phyloP scores from a whole-genome alignment of 352 stramenopile genomes.

The Globisporangium mamillatum region DNA sequence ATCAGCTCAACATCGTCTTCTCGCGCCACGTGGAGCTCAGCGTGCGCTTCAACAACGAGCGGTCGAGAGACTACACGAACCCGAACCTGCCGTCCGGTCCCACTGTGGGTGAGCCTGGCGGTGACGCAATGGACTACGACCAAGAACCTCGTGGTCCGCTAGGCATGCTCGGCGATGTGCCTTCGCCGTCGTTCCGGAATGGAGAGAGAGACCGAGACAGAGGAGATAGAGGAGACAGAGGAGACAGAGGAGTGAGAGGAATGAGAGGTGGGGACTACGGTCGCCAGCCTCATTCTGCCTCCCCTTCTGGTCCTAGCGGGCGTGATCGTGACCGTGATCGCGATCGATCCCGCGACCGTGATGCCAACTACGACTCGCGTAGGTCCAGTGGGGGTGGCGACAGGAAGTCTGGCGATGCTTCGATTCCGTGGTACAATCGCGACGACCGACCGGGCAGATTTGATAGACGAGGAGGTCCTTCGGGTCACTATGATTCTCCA shows the following conservation, averaged over 20 bases:
- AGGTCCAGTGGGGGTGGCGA: not conserved
- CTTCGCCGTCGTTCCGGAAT: not conserved
- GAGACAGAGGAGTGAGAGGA: too few species aligned
- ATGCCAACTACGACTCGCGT: conserved; percentile 9
- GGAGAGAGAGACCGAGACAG: conserved; percentile 1
- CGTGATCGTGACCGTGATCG: conserved; percentile 3
- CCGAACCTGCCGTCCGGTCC: conserved; percentile 57
- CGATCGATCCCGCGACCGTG: conserved; percentile 6
- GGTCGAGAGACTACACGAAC: conserved; percentile 73
- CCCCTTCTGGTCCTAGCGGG: not conserved
- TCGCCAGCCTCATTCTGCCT: not conserved
- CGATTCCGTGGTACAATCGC: conserved; percentile 6
- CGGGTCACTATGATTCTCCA: conserved; percentile 4
- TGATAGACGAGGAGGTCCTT: not conserved
- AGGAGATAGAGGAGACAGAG: not conserved
- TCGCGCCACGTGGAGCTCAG: conserved; percentile 64
- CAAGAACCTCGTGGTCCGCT: conserved; percentile 9
- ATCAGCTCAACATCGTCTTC: conserved; percentile 78
- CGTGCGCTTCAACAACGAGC: conserved; percentile 78
- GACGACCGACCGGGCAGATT: conserved; percentile 16
- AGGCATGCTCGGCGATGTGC: conserved; percentile 14
- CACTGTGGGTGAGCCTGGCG: not conserved
- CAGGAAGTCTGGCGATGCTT: not conserved
- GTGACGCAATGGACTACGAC: conserved; percentile 12
- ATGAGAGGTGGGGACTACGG: conserved; percentile 6